Evolutionary conservation across 139 green algal genomes (phyloP).

Genomic region (Nannochloris sp.): DNA sequence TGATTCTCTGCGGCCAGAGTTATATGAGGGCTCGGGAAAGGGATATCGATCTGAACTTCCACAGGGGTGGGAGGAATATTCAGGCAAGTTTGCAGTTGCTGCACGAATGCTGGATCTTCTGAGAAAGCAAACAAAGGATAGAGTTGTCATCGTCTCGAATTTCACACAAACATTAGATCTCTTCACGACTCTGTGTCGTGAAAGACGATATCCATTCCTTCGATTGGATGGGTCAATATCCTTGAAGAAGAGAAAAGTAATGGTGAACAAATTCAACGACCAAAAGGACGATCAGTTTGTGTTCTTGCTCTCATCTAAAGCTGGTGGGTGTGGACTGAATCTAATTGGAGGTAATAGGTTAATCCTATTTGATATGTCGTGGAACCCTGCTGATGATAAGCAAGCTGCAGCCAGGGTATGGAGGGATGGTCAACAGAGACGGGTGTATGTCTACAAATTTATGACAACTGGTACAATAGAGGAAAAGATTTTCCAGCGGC

Average conservation of each 20-base stretch:
- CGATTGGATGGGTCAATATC: constrained; percentile 84
- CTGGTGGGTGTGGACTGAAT: constrained; percentile 94
- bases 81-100: constrained; percentile 58
- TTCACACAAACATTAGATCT: constrained; percentile 89
- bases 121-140: constrained; percentile 69
- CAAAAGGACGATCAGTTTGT: constrained; percentile 73
- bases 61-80: constrained; percentile 22
- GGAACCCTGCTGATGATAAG: constrained; percentile 89
- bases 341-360: constrained; percentile 92
- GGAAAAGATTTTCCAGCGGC: constrained; percentile 97
- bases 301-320: constrained; percentile 94
- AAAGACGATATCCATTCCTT: constrained; percentile 77
- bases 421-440: constrained; percentile 95
- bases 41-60: constrained; percentile 32
- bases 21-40: constrained; percentile 69
- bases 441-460: constrained; percentile 95
- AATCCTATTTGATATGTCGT: constrained; percentile 89
- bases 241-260: constrained; percentile 90
- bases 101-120: constrained; percentile 76
- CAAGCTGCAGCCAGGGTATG: constrained; percentile 72
- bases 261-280: constrained; percentile 70
- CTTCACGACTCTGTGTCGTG: constrained; percentile 71
- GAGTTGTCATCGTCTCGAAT: constrained; percentile 89
- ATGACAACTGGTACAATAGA: constrained; percentile 92
- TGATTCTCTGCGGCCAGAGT: constrained; percentile 64